phyloP scores from a whole-genome alignment of 1,139 yeast genomes.

The Scheffersomyces parashehatae region DNA sequence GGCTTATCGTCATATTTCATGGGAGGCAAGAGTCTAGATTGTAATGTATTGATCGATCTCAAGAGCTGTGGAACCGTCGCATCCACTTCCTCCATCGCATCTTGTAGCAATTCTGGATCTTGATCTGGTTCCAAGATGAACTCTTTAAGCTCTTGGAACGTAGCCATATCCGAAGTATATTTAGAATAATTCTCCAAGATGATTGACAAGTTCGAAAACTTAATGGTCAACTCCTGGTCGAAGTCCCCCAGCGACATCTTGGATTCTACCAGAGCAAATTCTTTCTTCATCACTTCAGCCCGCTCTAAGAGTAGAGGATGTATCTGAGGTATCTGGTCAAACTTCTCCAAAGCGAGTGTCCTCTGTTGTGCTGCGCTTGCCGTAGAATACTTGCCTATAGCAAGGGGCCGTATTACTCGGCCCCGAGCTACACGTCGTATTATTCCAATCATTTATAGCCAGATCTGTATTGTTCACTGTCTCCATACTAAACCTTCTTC shows the following conservation, averaged over 20 bases:
- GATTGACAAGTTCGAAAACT: constrained; percentile 54
- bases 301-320: constrained; percentile 66
- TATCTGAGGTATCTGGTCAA: constrained; percentile 21
- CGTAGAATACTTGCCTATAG: background rate
- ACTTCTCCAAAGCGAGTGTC: constrained; percentile 5
- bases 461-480: too few species aligned
- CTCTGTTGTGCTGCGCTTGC: background rate
- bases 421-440: background rate
- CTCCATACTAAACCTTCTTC: too few species aligned
- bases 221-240: constrained; percentile 56
- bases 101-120: constrained; percentile 33
- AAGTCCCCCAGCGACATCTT: constrained; percentile 50
- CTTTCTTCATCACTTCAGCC: constrained; percentile 55
- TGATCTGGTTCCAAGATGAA: constrained; percentile 27
- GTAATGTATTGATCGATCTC: constrained; percentile 45
- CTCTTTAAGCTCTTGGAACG: constrained; percentile 37
- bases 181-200: constrained; percentile 53
- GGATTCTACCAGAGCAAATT: constrained; percentile 50
- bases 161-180: constrained; percentile 42
- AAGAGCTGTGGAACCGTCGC: constrained; percentile 35
- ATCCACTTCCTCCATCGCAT: constrained; percentile 26
- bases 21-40: constrained; percentile 67
- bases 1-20: constrained; percentile 77
- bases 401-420: background rate
- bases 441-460: background rate